Percentiles rank a stretch among this genome's conserved stretches.
Conservation (phyloP, 2,329 filamentous ascomycete genomes). For the Pezicula carpinea region DNA sequence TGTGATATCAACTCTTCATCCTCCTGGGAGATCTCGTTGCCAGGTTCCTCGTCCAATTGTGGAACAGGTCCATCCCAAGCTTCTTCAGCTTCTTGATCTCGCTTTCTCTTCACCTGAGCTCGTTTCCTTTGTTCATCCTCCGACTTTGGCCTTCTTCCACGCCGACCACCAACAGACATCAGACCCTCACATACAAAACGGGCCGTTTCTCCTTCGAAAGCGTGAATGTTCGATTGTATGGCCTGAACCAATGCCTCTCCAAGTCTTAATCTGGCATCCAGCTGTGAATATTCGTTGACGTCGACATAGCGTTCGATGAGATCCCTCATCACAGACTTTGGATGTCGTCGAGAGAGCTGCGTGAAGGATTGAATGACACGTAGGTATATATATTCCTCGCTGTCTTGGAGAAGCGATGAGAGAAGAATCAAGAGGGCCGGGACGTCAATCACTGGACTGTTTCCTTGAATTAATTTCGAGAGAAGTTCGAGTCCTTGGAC, state of each 20-base stretch:
- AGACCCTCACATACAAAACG: conserved; percentile 50
- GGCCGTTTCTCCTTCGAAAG: conserved; percentile 50
- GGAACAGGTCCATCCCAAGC: conserved; percentile 51
- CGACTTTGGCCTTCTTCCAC: conserved; percentile 56
- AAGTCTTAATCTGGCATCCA: conserved; percentile 63
- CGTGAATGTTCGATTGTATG: conserved; percentile 54
- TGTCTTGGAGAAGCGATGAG: conserved; percentile 58
- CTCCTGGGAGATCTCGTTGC: conserved; percentile 10
- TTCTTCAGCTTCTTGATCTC: conserved; percentile 45
- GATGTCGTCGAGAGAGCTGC: conserved; percentile 56
- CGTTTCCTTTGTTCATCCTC: conserved; percentile 49
- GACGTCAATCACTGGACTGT: conserved; percentile 60
- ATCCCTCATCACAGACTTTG: conserved; percentile 56
- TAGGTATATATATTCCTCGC: conserved; percentile 68
- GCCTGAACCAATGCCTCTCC: conserved; percentile 64
- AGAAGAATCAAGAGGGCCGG: conserved; percentile 59
- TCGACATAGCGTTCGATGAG: conserved; percentile 66
- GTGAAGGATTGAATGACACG: conserved; percentile 60
- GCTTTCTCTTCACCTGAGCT: conserved; percentile 42
- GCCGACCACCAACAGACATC: conserved; percentile 59
- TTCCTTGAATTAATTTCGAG: conserved; percentile 48
- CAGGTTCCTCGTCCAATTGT: conserved; percentile 37
- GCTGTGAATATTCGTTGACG: conserved; percentile 47
- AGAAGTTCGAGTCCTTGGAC: conserved; percentile 60
- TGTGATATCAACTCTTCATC: conserved; percentile 46